Conservation (phyloP, 345 rosid species). For the Corymbia maculata region DNA sequence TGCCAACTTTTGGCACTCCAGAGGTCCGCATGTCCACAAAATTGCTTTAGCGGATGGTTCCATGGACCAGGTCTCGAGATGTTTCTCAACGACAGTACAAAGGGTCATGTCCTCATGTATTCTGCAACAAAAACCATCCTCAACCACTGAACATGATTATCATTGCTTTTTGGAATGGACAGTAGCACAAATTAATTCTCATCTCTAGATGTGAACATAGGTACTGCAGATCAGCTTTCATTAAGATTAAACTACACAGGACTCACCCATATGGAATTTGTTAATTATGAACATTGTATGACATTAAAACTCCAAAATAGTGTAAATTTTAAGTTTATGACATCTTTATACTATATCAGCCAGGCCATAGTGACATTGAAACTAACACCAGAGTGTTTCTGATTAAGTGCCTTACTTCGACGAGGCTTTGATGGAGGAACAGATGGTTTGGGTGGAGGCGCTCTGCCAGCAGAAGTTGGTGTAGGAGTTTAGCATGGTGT, state of each 20-base stretch:
- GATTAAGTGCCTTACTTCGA: background rate
- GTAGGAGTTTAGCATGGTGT: too few species aligned
- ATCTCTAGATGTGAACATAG: background rate
- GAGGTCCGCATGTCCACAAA: too few species aligned
- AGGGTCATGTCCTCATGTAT: conserved; percentile 54
- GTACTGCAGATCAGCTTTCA: background rate
- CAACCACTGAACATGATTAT: background rate
- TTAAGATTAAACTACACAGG: background rate
- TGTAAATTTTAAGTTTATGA: background rate
- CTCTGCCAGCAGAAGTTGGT: too few species aligned
- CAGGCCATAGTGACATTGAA: background rate
- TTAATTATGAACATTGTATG: background rate
- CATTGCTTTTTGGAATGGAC: background rate
- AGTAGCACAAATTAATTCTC: background rate
- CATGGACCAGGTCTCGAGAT: conserved; percentile 74
- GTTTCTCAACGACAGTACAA: conserved; percentile 46
- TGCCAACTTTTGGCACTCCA: too few species aligned
- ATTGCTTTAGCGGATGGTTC: conserved; percentile 48
- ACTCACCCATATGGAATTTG: too few species aligned
- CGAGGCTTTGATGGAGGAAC: background rate
- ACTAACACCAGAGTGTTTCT: background rate
- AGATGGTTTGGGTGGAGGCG: background rate
- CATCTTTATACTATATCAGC: background rate
- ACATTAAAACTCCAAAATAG: too few species aligned
- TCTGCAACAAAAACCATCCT: conserved; percentile 21